Base-by-base conservation (phyloP, 345 rosid species). In the Dovyalis caffra region DNA sequence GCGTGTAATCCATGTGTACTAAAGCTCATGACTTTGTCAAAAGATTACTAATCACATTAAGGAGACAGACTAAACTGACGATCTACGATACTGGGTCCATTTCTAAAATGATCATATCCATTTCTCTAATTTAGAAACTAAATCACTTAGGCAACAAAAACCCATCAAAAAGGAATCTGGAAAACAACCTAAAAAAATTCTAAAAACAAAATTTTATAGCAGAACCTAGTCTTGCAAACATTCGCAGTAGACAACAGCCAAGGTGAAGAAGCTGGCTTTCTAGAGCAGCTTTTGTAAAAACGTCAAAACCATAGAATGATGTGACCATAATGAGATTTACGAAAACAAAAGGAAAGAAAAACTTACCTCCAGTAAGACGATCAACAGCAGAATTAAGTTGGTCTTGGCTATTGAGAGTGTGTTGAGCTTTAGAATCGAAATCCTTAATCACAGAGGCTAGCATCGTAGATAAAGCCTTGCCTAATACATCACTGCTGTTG, bases 311-410 rank as follows among this genome's bases (percentile, higher is more conserved):
- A 53, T 53, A n/a, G 12, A n/a, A 53, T 53, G 21, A 53, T 26
- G n/a, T 21, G 60, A 53, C 26, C 60, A 53, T n/a, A n/a, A n/a
- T n/a, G n/a, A n/a, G n/a, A n/a, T n/a, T n/a, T n/a, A n/a, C 3
- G 11, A 10, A 40, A 38, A 38, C 6, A 49, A 49, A 49, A 49
- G 6, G 21, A 21, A 49, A 49, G 26, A 53, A n/a, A 2, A 32
- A 20, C 49, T 14, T 53, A 92, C 98, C 97, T 81, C 83, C 80
- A 70, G 93, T 78, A 70, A 94, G 83, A 21, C 97, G 93, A 84
- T 88, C 87, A 66, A 92, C 83, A 32, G 97, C 77, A 67, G 85
- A 87, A 60, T 80, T 78, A 77, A 94, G 91, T 23, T 82, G 80
- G 75, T 90, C 86, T 80, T 92, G 98, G 77, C 90, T 86, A 28